Percentiles rank a stretch among this genome's conserved stretches.
These are phyloP conservation scores for Dovyalis caffra DNA, from an alignment of 345 rosid genomes.

Conservation along the genomic window DNA sequence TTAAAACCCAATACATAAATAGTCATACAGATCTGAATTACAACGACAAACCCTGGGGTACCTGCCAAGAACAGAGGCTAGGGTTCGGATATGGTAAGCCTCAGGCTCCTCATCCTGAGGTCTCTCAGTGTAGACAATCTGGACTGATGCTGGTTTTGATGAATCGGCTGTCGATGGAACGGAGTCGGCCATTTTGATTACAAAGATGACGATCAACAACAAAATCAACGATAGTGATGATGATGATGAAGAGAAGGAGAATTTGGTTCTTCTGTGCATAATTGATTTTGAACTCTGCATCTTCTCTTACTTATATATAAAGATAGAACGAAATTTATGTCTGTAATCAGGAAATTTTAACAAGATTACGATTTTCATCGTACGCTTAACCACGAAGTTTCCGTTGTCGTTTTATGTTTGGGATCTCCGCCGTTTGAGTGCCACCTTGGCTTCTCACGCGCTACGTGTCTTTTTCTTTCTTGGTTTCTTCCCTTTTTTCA, in stretches of 20 bases:
- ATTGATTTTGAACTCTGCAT: neutral
- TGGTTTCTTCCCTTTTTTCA: too few relatives aligned
- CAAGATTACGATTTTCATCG: neutral
- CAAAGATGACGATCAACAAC: neutral
- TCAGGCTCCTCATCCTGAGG: conserved; percentile 65
- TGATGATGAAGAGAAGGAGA: neutral
- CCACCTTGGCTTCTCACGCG: neutral
- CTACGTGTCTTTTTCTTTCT: neutral
- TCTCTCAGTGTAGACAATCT: conserved; percentile 77
- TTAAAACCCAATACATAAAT: neutral
- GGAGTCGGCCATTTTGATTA: conserved; percentile 6
- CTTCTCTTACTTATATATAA: neutral
- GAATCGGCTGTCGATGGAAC: conserved; percentile 39
- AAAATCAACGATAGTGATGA: neutral
- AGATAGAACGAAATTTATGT: too few relatives aligned
- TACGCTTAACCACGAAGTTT: neutral
- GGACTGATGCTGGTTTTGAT: conserved; percentile 50
- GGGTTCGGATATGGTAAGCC: conserved; percentile 65
- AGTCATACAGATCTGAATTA: neutral
- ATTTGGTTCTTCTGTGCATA: neutral
- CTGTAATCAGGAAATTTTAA: too few relatives aligned
- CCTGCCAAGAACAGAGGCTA: conserved; percentile 80
- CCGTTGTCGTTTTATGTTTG: neutral
- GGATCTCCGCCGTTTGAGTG: neutral
- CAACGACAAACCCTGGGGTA: neutral